Percentiles rank a stretch among this genome's conserved stretches.
Evolutionary conservation across 371 early-diverging fungal genomes (phyloP).

Genomic region (Apophysomyces ossiformis): DNA sequence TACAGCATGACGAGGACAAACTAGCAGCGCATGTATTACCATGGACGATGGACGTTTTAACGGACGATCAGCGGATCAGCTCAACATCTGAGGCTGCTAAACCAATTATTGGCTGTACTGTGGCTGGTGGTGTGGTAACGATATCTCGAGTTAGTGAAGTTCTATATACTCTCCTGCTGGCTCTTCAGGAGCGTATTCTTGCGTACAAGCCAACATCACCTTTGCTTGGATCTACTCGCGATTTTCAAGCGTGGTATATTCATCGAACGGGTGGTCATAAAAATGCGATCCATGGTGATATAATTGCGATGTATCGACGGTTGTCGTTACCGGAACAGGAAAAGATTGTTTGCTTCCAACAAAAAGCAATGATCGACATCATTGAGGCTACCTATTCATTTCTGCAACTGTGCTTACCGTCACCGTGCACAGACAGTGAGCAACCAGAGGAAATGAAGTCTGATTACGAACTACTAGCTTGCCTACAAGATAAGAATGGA

Average conservation of each 20-base stretch:
- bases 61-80: background rate
- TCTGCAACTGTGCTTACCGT: background rate
- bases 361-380: background rate
- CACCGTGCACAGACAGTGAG: background rate
- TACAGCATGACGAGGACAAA: conserved; percentile 5
- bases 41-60: conserved; percentile 18
- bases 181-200: conserved; percentile 29
- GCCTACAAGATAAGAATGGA: background rate
- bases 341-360: background rate
- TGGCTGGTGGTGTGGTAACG: conserved; percentile 37
- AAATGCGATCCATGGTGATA: conserved; percentile 35
- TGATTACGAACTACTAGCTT: background rate
- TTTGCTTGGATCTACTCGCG: conserved; percentile 28
- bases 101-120: conserved; percentile 38
- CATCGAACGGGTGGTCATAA: conserved; percentile 25
- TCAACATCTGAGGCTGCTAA: background rate
- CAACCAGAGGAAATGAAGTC: background rate
- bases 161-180: conserved; percentile 20
- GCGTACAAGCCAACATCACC: conserved; percentile 24
- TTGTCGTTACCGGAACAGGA: conserved; percentile 7
- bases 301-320: conserved; percentile 21
- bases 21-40: conserved; percentile 21
- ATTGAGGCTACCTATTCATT: background rate
- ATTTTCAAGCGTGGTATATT: conserved; percentile 37
- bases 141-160: conserved; percentile 26